Conservation (phyloP, 495 filamentous ascomycete genomes). For the Niebla homalea region DNA sequence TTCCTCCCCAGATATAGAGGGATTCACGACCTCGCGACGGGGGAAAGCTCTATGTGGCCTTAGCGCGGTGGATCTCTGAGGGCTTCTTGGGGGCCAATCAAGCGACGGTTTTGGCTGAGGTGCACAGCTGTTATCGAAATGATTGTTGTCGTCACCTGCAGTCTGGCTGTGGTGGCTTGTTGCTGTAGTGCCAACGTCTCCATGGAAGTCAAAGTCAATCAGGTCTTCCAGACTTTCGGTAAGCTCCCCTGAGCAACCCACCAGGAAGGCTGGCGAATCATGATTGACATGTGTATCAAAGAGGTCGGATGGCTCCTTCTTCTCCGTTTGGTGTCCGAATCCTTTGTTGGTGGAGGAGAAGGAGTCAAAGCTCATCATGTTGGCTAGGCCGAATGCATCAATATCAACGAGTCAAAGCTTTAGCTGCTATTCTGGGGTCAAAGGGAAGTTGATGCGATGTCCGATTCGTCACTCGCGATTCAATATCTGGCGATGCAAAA, state of each 20-base stretch:
- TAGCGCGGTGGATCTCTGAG: neutral
- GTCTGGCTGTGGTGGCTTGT: conserved; percentile 2
- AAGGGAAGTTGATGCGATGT: neutral
- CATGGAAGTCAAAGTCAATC: conserved; percentile 28
- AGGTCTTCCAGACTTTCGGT: conserved; percentile 17
- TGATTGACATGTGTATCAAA: conserved; percentile 41
- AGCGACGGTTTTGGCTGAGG: too few relatives aligned
- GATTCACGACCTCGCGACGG: neutral
- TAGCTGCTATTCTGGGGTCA: neutral
- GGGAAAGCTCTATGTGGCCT: neutral
- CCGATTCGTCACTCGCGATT: neutral
- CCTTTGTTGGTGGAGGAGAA: conserved; percentile 23
- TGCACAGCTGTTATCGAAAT: neutral
- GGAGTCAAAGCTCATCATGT: conserved; percentile 12
- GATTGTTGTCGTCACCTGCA: neutral
- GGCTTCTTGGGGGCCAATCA: too few relatives aligned
- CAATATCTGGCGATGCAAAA: neutral
- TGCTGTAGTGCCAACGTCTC: conserved; percentile 18
- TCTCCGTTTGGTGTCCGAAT: conserved; percentile 35
- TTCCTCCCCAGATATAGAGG: conserved; percentile 11
- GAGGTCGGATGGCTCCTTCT: conserved; percentile 38
- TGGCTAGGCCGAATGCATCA: conserved; percentile 18
- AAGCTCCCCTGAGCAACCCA: conserved; percentile 21
- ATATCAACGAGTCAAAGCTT: neutral
- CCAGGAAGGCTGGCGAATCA: conserved; percentile 25